Percentiles rank a stretch among this genome's conserved stretches.
These are phyloP conservation scores for Turnera subulata DNA, from an alignment of 345 rosid genomes.

Conservation along the genomic window DNA sequence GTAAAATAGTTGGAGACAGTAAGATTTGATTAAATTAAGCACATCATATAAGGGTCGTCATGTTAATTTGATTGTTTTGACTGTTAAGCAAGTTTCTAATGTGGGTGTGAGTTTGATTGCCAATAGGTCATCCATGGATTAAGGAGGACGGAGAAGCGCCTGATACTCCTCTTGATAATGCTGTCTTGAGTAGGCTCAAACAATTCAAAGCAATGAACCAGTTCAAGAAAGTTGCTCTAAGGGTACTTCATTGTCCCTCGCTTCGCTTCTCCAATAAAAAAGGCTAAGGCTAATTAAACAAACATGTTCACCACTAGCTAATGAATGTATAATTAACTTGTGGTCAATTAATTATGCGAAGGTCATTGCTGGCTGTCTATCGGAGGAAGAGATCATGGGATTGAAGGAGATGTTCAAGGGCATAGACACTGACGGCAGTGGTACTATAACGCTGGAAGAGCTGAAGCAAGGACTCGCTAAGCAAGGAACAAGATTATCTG, in stretches of 20 bases:
- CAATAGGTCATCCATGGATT: conserved; percentile 66
- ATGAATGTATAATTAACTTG: too few relatives aligned
- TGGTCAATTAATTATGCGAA: conserved; percentile 10
- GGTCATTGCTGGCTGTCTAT: conserved; percentile 96
- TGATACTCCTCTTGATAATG: conserved; percentile 76
- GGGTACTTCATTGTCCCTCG: too few relatives aligned
- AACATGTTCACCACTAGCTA: too few relatives aligned
- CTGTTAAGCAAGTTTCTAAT: not conserved
- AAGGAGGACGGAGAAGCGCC: conserved; percentile 85
- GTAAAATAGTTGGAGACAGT: not conserved
- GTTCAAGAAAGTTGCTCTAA: conserved; percentile 72
- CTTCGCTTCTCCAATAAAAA: too few relatives aligned
- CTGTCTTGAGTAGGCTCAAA: conserved; percentile 65
- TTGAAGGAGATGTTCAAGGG: conserved; percentile 89
- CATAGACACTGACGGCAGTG: conserved; percentile 81
- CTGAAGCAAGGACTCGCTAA: conserved; percentile 83
- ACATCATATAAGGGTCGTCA: not conserved
- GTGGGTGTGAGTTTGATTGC: not conserved
- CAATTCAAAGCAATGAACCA: conserved; percentile 77
- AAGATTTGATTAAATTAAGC: not conserved
- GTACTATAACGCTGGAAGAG: conserved; percentile 94
- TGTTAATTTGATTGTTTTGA: not conserved
- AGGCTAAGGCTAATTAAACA: too few relatives aligned
- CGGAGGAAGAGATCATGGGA: conserved; percentile 99
- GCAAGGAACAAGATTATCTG: conserved; percentile 88